Conservation (phyloP, 2,329 filamentous ascomycete genomes). For the Pezicula radicicola region DNA sequence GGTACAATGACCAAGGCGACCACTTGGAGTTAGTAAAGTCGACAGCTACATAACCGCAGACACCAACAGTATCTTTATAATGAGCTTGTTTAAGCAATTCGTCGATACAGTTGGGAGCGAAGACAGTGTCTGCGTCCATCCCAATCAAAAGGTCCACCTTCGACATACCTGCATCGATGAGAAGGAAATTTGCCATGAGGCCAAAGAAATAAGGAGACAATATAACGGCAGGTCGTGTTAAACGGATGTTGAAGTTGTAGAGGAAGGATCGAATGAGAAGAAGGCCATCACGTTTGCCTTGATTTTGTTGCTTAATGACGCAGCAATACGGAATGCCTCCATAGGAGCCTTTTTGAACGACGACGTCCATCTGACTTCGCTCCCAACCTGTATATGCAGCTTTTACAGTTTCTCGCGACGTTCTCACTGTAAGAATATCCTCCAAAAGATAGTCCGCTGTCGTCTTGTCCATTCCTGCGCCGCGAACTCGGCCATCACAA, state of each 20-base stretch:
- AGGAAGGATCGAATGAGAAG: conserved; percentile 47
- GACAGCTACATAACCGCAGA: conserved; percentile 46
- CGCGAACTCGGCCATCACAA: conserved; percentile 44
- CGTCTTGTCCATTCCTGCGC: conserved; percentile 44
- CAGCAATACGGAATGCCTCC: conserved; percentile 43
- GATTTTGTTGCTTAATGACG: conserved; percentile 46
- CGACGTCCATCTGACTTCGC: conserved; percentile 43
- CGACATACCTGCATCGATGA: conserved; percentile 31
- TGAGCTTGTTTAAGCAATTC: conserved; percentile 42
- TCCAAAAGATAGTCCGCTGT: conserved; percentile 44
- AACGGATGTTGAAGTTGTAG: conserved; percentile 43
- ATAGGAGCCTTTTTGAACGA: conserved; percentile 40
- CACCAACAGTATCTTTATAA: conserved; percentile 39
- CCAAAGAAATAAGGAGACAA: conserved; percentile 43
- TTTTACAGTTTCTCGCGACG: conserved; percentile 30
- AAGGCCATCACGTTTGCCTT: conserved; percentile 47
- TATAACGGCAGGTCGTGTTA: conserved; percentile 39
- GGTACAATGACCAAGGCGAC: conserved; percentile 43
- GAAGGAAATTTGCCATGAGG: conserved; percentile 35
- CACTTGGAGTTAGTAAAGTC: conserved; percentile 40
- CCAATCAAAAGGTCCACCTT: conserved; percentile 41
- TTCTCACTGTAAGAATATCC: conserved; percentile 38
- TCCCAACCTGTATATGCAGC: conserved; percentile 45
- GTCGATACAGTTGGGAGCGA: conserved; percentile 40
- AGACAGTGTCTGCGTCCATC: conserved; percentile 47